Conservation (phyloP, 2,329 filamentous ascomycete genomes). For the Elsinoe australis region DNA sequence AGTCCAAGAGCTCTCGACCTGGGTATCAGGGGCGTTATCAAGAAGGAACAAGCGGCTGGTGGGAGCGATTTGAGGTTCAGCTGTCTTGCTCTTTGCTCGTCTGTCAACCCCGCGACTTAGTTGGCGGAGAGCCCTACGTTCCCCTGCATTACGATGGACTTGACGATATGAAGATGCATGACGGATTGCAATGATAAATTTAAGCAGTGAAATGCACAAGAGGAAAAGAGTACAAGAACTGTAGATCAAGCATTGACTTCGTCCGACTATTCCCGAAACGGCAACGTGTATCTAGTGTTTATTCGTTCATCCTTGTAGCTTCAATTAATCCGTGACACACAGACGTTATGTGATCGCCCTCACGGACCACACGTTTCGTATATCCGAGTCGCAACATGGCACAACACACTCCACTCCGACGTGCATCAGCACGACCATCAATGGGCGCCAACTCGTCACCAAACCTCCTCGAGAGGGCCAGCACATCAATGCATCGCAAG, state of each 20-base stretch:
- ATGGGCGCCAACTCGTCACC: conserved; percentile 35
- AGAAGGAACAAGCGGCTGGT: conserved; percentile 30
- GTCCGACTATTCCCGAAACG: conserved; percentile 9
- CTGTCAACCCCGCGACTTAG: not conserved
- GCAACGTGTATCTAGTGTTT: conserved; percentile 11
- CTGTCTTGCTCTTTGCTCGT: conserved; percentile 33
- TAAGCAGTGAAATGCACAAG: no score
- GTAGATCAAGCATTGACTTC: not conserved
- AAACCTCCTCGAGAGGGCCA: conserved; percentile 34
- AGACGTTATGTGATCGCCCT: conserved; percentile 15
- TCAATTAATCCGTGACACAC: conserved; percentile 14
- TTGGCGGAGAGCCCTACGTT: no score
- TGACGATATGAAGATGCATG: not conserved
- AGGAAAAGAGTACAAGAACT: not conserved
- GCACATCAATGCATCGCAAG: conserved; percentile 56
- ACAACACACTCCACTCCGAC: conserved; percentile 37
- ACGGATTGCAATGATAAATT: no score
- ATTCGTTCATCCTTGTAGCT: not conserved
- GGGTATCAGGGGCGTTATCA: conserved; percentile 36
- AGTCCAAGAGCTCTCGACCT: conserved; percentile 36
- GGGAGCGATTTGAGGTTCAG: conserved; percentile 37
- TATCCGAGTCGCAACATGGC: conserved; percentile 27
- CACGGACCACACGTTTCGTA: conserved; percentile 15
- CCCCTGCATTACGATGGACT: not conserved
- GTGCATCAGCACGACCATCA: conserved; percentile 32